Conservation (phyloP, 2,329 filamentous ascomycete genomes). For the Clonostachys chloroleuca region DNA sequence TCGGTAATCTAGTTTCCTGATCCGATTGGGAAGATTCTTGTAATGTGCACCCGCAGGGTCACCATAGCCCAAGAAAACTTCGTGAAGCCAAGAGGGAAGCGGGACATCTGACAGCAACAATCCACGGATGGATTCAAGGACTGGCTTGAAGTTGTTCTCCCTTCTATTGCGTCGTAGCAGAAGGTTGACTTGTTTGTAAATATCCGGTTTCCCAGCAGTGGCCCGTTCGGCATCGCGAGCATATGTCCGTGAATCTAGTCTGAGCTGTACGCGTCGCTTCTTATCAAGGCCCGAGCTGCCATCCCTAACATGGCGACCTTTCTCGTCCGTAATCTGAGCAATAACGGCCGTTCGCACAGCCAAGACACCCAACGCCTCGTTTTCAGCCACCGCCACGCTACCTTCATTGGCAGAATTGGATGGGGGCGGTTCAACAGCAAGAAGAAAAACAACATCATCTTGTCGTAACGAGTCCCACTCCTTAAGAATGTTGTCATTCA, state of each 20-base stretch:
- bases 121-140: constrained; percentile 86
- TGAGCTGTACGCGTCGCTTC: constrained; percentile 70
- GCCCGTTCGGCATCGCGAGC: constrained; percentile 67
- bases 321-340: constrained; percentile 80
- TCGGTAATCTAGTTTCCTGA: constrained; percentile 79
- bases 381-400: constrained; percentile 30
- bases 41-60: constrained; percentile 87
- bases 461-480: constrained; percentile 89
- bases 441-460: constrained; percentile 85
- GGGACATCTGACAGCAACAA: constrained; percentile 82
- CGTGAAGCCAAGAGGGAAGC: constrained; percentile 87
- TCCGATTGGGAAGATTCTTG: constrained; percentile 72
- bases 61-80: constrained; percentile 96
- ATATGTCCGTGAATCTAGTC: constrained; percentile 75
- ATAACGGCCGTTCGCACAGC: constrained; percentile 80
- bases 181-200: constrained; percentile 83
- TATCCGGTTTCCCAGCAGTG: constrained; percentile 64
- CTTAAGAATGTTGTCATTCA: constrained; percentile 69
- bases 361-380: constrained; percentile 62
- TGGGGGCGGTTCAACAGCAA: constrained; percentile 65
- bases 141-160: constrained; percentile 96
- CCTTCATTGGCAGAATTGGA: constrained; percentile 50
- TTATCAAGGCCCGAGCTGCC: constrained; percentile 56
- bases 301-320: constrained; percentile 69
- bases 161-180: constrained; percentile 77